These are phyloP conservation scores for Moniliella sp. DNA, from an alignment of 1,284 basidiomycete genomes.

Conservation along the genomic window DNA sequence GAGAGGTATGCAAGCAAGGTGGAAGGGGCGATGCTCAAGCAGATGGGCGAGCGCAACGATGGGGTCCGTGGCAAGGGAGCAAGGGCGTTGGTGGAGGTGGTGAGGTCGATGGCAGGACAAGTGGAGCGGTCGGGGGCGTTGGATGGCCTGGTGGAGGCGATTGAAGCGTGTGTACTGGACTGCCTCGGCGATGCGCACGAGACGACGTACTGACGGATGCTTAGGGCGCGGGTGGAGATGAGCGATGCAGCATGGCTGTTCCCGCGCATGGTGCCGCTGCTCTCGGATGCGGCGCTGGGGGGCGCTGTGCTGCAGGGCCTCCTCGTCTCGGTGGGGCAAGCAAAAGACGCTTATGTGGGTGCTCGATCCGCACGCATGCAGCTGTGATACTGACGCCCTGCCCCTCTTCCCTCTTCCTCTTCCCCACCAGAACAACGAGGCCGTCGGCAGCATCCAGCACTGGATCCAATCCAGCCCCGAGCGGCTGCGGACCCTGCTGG, in stretches of 20 bases:
- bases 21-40: constrained; percentile 51
- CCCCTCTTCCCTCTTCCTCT: background rate
- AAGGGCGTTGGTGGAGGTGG: constrained; percentile 15
- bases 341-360: constrained; percentile 11
- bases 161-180: constrained; percentile 1
- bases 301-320: constrained; percentile 1
- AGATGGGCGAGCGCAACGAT: constrained; percentile 72
- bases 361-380: background rate
- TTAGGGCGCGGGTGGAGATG: constrained; percentile 2
- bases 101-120: background rate
- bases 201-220: background rate
- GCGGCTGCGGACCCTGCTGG: background rate
- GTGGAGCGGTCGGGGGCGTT: background rate
- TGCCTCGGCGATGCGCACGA: background rate
- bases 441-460: background rate
- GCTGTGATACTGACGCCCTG: background rate
- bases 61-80: constrained; percentile 64
- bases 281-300: background rate
- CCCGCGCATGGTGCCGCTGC: background rate
- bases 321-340: constrained; percentile 8
- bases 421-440: background rate
- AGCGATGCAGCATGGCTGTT: constrained; percentile 2
- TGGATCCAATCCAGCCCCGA: background rate
- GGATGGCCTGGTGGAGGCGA: constrained; percentile 1
- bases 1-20: constrained; percentile 3